Base-by-base conservation (phyloP, 768 basidiomycete genomes). In the Trametes villosa region DNA sequence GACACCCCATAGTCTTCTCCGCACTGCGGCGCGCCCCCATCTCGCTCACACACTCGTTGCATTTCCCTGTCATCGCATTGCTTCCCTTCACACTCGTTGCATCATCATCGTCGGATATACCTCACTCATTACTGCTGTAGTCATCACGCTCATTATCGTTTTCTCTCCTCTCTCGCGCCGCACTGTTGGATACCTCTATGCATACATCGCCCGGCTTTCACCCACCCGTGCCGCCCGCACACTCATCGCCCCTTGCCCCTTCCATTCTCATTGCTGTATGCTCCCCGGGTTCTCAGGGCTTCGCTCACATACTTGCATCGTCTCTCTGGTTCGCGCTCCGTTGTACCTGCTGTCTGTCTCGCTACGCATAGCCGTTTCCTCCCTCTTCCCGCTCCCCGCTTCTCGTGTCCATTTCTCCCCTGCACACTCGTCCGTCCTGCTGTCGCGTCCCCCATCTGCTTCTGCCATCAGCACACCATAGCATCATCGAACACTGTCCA, bases 51-150 rank as follows among this genome's bases (percentile, higher is more conserved):
- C 61, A 26, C 61, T 62, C 61, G 13, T 57, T 62, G 48, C 44
- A 53, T 51, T 41, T 22, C 42, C 33, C 29, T 60, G n/a, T 38
- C 52, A 48, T 53, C 34, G 52, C 59, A 47, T 48, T 34, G 41
- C 41, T 36, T 47, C 33, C 45, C 34, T 22, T 9, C 55, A 49
- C 47, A 13, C 52, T 60, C 59, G 17, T 60, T 53, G 87, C 86
- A 68, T 96, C 94, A 74, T 94, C 93, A 77, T 95, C 40, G 34
- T 30, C n/a, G 17, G 20, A 24, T 29, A 48, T 48, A 38, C 20
- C 47, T 54, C 48, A n/a, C 50, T 51, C 50, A 51, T 51, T 36
- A 36, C 20, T 29, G 24, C 50, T 26, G 36, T 36, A 34, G 24
- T 36, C 33, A 24, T 51, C 46, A 48, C 47, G 26, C 46, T 49